Evolutionary conservation across 2,329 filamentous ascomycete species (phyloP).

Genomic region (Pyrenophora teres): DNA sequence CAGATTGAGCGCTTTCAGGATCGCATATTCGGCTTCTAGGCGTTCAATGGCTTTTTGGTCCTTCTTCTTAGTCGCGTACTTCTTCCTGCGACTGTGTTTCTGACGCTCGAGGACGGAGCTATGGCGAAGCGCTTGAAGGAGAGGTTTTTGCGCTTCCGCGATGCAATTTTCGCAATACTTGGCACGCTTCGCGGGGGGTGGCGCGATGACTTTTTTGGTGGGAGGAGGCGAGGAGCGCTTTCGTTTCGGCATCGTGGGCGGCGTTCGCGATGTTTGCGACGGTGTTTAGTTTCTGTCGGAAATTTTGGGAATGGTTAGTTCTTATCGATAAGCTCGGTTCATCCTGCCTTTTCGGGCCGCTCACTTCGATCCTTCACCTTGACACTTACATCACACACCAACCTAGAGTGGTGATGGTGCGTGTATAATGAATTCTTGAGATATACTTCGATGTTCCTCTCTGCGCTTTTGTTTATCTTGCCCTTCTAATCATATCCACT

Average conservation of each 20-base stretch:
- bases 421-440: no score
- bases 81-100: constrained; percentile 68
- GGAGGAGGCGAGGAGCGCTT: constrained; percentile 35
- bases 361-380: background rate
- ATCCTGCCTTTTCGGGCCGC: background rate
- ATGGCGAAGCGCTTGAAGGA: constrained; percentile 68
- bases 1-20: constrained; percentile 62
- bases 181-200: constrained; percentile 20
- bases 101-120: constrained; percentile 80
- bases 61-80: constrained; percentile 55
- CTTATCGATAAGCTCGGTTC: constrained; percentile 18
- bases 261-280: background rate
- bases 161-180: constrained; percentile 51
- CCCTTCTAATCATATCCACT: no score
- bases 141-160: constrained; percentile 60
- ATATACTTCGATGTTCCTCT: no score
- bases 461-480: no score
- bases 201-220: constrained; percentile 1
- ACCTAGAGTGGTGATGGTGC: no score
- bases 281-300: constrained; percentile 5
- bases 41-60: constrained; percentile 58
- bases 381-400: no score
- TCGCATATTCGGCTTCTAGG: constrained; percentile 65
- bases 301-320: constrained; percentile 15
- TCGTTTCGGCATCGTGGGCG: constrained; percentile 40